phyloP scores from a whole-genome alignment of 139 green algal genomes.

The Chlorella vulgaris region DNA sequence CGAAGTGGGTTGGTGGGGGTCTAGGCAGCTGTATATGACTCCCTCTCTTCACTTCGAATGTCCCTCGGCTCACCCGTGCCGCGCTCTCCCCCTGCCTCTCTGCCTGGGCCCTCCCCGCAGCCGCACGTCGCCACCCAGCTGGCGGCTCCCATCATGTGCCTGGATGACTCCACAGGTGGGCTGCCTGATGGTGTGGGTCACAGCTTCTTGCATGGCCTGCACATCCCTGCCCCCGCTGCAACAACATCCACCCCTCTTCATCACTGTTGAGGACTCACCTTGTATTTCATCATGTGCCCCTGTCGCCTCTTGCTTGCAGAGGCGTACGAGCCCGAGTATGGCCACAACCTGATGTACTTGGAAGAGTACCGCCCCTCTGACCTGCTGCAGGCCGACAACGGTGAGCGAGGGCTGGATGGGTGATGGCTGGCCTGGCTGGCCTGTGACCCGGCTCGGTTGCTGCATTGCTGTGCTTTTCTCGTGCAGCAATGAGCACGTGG shows the following conservation, averaged over 20 bases:
- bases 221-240: too few relatives aligned
- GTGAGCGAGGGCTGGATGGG: not conserved
- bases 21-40: too few relatives aligned
- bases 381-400: constrained; percentile 33
- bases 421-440: not conserved
- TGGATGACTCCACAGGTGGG: constrained; percentile 44
- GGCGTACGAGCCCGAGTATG: constrained; percentile 43
- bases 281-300: not conserved
- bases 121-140: constrained; percentile 45
- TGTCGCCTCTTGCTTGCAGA: constrained; percentile 6
- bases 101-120: not conserved
- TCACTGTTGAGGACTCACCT: not conserved
- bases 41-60: too few relatives aligned
- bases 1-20: not conserved
- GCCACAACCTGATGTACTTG: constrained; percentile 41
- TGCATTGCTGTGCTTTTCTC: not conserved
- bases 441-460: not conserved
- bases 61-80: too few relatives aligned
- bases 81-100: too few relatives aligned
- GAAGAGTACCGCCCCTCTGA: constrained; percentile 50
- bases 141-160: constrained; percentile 40
- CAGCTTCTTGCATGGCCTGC: too few relatives aligned
- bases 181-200: too few relatives aligned
- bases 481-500: too few relatives aligned
- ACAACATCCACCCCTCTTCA: too few relatives aligned